Conservation (phyloP, 2,329 filamentous ascomycete species). For the Septoria linicola region DNA sequence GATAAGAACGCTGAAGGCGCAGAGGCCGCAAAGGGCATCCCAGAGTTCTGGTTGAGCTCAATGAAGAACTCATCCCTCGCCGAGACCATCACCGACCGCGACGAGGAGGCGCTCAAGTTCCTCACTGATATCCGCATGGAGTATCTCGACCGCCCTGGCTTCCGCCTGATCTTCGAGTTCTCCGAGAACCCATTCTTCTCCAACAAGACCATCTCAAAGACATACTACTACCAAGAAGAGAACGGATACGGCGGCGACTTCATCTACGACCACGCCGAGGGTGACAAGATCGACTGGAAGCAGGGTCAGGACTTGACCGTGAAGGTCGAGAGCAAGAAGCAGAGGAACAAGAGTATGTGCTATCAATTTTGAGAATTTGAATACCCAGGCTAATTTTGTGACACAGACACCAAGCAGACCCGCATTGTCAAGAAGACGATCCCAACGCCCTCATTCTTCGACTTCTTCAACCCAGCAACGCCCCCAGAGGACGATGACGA, state of each 20-base stretch:
- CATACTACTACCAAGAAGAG: slow-evolving; percentile 98
- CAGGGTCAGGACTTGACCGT: slow-evolving; percentile 89
- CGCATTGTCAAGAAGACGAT: slow-evolving; percentile 99
- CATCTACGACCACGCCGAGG: slow-evolving; percentile 98
- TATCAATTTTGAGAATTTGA: background rate
- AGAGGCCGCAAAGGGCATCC: slow-evolving; percentile 71
- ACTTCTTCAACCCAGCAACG: slow-evolving; percentile 96
- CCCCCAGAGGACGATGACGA: slow-evolving; percentile 77
- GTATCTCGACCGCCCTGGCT: slow-evolving; percentile 96
- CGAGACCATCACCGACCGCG: slow-evolving; percentile 97
- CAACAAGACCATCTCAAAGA: slow-evolving; percentile 97
- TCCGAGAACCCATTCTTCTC: slow-evolving; percentile 93
- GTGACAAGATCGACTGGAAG: slow-evolving; percentile 98
- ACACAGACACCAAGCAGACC: slow-evolving; percentile 93
- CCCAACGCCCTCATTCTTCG: slow-evolving; percentile 94
- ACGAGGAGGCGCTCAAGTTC: slow-evolving; percentile 88
- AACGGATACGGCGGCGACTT: slow-evolving; percentile 98
- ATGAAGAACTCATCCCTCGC: slow-evolving; percentile 99
- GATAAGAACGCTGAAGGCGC: slow-evolving; percentile 56
- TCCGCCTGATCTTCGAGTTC: slow-evolving; percentile 98
- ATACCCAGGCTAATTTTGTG: slow-evolving; percentile 17
- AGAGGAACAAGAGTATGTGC: slow-evolving; percentile 93
- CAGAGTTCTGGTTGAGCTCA: slow-evolving; percentile 98
- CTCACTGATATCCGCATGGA: slow-evolving; percentile 96
- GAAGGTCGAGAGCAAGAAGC: slow-evolving; percentile 97